Base-by-base conservation (phyloP, 176 grass and related monocot genomes). In the Carex pumila region DNA sequence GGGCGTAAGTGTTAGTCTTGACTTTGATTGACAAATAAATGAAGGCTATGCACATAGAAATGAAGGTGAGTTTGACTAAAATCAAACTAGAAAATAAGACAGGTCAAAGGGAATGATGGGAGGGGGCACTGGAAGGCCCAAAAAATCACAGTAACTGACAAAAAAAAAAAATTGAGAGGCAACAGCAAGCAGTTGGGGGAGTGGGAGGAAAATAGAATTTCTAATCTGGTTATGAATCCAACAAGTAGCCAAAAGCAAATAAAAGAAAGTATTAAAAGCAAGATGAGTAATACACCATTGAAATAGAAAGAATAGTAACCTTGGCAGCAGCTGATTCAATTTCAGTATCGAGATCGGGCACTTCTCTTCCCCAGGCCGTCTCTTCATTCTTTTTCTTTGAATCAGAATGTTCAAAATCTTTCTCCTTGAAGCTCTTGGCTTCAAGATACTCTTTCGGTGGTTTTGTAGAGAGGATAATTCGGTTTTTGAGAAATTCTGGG, bases 401-500 rank as follows among this genome's bases (percentile, higher is more conserved):
- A 55, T 86, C 87, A 4, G 66, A 65, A 37, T 34, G 34, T 52
- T 85, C 90, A 58, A 36, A 3, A 45, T 89, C 63, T 71, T 71
- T 88, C 21, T 91, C 90, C 64, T 94, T 88, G n/a, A 67, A 87
- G 50, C 71, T 87, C 69, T 98, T 94, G 58, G 87, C 86, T 88
- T 91, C 87, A 32, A 93, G 95, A 79, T 98, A 98, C 69, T 94
- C 92, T 86, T 94, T 94, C 63, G 95, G 95, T 21, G 95, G 91
- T 82, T 98, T 98, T 17, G 95, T 98, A 67, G 95, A 98, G 30
- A 98, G 88, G 80, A 98, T 88, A 63, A 98, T 80, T 79, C 91
- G 88, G 22, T 86, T 85, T 73, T 87, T 94, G 36, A 98, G 87
- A 84, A 81, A 82, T 93, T 94, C 95, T 41, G 92, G 92, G 58